Conservation (phyloP, 768 basidiomycete genomes). For the Leccinum subgranulosum region DNA sequence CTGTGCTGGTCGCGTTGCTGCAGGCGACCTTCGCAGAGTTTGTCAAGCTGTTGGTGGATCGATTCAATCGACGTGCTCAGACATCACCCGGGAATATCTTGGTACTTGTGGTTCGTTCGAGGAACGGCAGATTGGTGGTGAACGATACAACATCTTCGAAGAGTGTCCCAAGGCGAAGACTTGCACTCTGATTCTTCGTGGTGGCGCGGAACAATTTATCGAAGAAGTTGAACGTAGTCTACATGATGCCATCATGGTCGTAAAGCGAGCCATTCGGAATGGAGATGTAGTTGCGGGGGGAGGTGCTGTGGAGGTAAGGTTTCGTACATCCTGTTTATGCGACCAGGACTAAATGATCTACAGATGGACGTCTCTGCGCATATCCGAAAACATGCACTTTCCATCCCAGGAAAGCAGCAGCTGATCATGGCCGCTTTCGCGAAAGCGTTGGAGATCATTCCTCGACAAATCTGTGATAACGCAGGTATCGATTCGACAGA, state of each 20-base stretch:
- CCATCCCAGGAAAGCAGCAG: conserved; percentile 94
- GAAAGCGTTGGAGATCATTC: conserved; percentile 95
- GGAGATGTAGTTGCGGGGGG: conserved; percentile 97
- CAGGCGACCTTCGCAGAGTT: conserved; percentile 87
- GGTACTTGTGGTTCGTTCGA: conserved; percentile 93
- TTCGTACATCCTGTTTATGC: neutral
- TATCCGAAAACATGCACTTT: conserved; percentile 85
- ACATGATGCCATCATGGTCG: conserved; percentile 99
- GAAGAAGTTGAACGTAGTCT: conserved; percentile 97
- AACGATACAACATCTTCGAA: conserved; percentile 94
- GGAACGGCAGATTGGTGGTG: conserved; percentile 94
- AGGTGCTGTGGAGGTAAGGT: conserved; percentile 87
- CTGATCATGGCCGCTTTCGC: conserved; percentile 94
- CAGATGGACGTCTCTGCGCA: conserved; percentile 98
- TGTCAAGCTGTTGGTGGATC: conserved; percentile 95
- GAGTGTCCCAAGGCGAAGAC: conserved; percentile 93
- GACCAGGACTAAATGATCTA: neutral
- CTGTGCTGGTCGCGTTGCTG: conserved; percentile 93
- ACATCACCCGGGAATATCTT: conserved; percentile 85
- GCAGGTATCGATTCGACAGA: conserved; percentile 98
- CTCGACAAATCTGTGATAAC: conserved; percentile 97
- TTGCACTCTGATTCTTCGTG: conserved; percentile 89
- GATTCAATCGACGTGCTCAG: conserved; percentile 92
- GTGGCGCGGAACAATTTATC: conserved; percentile 98
- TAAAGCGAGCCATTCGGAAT: conserved; percentile 93